These are phyloP conservation scores for Wickerhamomyces chambardii DNA, from an alignment of 805 yeast genomes.

Conservation along the genomic window DNA sequence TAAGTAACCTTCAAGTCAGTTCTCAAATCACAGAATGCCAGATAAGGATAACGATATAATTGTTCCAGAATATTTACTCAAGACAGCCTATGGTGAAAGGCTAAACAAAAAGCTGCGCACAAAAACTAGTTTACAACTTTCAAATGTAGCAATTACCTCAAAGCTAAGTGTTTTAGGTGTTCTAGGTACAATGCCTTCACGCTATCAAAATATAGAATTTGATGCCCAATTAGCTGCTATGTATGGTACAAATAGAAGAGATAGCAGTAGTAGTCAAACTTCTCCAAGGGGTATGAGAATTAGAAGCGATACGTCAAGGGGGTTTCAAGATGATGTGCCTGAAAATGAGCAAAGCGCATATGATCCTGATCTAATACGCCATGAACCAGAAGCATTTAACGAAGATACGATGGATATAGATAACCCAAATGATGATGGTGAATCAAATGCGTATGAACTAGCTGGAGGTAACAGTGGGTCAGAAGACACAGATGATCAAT, in stretches of 20 bases:
- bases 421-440: neutral
- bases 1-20: too few species aligned
- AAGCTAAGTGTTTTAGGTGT: slow-evolving; percentile 8
- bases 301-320: neutral
- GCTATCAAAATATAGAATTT: slow-evolving; percentile 4
- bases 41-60: neutral
- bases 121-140: neutral
- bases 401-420: slow-evolving; percentile 1
- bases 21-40: neutral
- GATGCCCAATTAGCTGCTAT: slow-evolving; percentile 6
- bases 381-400: neutral
- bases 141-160: slow-evolving; percentile 1
- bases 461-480: neutral
- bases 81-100: slow-evolving; percentile 11
- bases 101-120: slow-evolving; percentile 3
- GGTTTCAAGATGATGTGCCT: slow-evolving; percentile 1
- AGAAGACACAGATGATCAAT: slow-evolving; percentile 1
- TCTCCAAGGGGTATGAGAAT: neutral
- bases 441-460: slow-evolving; percentile 1
- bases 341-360: slow-evolving; percentile 1
- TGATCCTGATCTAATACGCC: neutral
- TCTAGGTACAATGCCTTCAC: slow-evolving; percentile 12
- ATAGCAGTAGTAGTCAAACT: neutral
- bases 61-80: slow-evolving; percentile 10
- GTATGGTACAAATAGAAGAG: neutral